These are phyloP conservation scores for Penicillium hordei DNA, from an alignment of 2,329 filamentous ascomycete species.

Conservation along the genomic window DNA sequence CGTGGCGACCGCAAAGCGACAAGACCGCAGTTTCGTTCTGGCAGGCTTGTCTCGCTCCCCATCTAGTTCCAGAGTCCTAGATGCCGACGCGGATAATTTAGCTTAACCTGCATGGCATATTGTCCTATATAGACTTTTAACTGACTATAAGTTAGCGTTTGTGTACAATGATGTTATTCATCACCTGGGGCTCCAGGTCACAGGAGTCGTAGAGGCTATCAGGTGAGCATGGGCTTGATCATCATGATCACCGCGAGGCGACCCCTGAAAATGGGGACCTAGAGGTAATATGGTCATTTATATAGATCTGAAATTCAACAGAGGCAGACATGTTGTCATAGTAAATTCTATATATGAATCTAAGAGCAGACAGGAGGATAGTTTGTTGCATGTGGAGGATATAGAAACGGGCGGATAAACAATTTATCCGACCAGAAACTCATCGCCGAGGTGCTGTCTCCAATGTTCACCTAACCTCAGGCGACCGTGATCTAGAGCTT, in stretches of 20 bases:
- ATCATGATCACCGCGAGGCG: neutral
- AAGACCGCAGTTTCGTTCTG: conserved; percentile 9
- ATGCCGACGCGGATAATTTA: neutral
- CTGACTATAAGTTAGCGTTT: neutral
- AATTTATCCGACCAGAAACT: conserved; percentile 8
- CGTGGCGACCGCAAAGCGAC: conserved; percentile 5
- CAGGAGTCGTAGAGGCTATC: neutral
- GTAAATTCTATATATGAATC: neutral
- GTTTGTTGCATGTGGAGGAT: neutral
- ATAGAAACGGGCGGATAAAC: conserved; percentile 3
- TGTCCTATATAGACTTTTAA: neutral
- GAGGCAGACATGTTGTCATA: neutral
- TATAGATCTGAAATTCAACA: neutral
- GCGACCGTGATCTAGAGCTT: conserved; percentile 6
- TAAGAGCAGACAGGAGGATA: neutral
- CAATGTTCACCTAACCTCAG: conserved; percentile 1
- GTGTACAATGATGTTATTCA: neutral
- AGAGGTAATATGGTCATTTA: conserved; percentile 3
- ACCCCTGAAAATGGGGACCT: neutral
- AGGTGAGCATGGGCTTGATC: conserved; percentile 8
- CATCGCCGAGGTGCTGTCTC: conserved; percentile 9
- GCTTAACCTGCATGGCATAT: neutral
- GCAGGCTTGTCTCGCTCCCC: conserved; percentile 13
- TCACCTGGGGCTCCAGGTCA: conserved; percentile 10
- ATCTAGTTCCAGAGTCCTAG: conserved; percentile 15